A percentile compares a stretch with the other conserved stretches of the same genome.
phyloP scores from a whole-genome alignment of 257 asterid genomes.

The Solanum lycopersicoides region DNA sequence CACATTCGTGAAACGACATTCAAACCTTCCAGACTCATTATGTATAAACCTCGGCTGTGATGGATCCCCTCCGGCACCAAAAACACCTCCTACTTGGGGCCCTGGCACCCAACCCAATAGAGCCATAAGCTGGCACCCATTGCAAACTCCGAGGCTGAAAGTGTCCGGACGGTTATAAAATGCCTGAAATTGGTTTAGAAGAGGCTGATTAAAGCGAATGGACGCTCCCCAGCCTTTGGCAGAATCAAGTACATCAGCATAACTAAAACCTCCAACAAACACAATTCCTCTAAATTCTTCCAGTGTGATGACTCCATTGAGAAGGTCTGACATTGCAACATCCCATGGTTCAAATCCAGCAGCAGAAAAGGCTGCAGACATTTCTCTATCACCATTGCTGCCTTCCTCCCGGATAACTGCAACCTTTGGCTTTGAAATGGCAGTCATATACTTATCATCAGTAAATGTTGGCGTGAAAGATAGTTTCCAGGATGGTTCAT shows the following conservation, averaged over 20 bases:
- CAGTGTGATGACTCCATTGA: constrained; percentile 40
- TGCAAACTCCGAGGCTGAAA: constrained; percentile 88
- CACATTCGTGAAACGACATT: constrained; percentile 85
- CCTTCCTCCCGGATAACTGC: constrained; percentile 95
- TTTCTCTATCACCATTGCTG: constrained; percentile 95
- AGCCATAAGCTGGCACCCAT: constrained; percentile 98
- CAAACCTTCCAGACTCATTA: constrained; percentile 82
- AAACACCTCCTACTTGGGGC: constrained; percentile 68
- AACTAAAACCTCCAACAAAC: constrained; percentile 96
- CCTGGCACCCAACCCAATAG: constrained; percentile 96
- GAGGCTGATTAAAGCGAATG: constrained; percentile 63
- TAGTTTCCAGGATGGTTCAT: constrained; percentile 63
- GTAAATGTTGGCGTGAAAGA: constrained; percentile 64
- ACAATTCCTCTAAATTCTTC: constrained; percentile 57
- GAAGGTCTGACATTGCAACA: constrained; percentile 88
- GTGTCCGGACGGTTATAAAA: constrained; percentile 71
- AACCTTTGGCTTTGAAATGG: constrained; percentile 61
- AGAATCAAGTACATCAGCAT: constrained; percentile 92
- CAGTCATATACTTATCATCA: constrained; percentile 38
- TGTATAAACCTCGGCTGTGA: constrained; percentile 90
- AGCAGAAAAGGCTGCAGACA: constrained; percentile 88
- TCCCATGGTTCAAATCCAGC: constrained; percentile 99
- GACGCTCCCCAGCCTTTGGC: constrained; percentile 99
- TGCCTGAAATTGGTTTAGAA: constrained; percentile 67
- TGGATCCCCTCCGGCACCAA: constrained; percentile 53